These are phyloP conservation scores for Yamadazyma paraphyllophila DNA, from an alignment of 805 yeast species.

Conservation along the genomic window DNA sequence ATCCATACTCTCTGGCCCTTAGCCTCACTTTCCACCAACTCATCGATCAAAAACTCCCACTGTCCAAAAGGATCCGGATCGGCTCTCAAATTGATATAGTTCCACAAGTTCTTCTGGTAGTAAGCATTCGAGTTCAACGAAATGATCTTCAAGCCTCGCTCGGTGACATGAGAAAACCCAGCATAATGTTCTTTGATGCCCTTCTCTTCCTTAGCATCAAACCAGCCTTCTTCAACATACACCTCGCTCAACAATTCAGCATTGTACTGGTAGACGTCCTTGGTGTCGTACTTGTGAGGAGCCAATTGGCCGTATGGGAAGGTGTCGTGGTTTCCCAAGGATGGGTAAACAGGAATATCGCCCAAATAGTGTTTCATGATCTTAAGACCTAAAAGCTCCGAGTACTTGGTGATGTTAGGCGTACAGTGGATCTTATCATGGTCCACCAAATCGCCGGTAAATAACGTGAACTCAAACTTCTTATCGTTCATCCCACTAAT, in stretches of 20 bases:
- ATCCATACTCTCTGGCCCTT: conserved; percentile 70
- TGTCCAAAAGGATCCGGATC: conserved; percentile 64
- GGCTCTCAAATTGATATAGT: conserved; percentile 48
- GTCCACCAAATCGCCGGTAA: conserved; percentile 75
- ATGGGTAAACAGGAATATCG: conserved; percentile 57
- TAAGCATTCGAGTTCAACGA: conserved; percentile 67
- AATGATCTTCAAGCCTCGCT: conserved; percentile 56
- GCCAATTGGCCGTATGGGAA: conserved; percentile 73
- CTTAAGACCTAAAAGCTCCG: conserved; percentile 69
- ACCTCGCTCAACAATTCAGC: conserved; percentile 35
- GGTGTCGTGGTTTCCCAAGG: conserved; percentile 70
- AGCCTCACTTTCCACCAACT: conserved; percentile 56
- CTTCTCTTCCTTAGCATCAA: conserved; percentile 22
- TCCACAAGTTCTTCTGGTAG: conserved; percentile 56
- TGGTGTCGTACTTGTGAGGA: conserved; percentile 33
- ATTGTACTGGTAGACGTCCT: conserved; percentile 36
- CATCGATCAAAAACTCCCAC: conserved; percentile 58
- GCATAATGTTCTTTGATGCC: conserved; percentile 50
- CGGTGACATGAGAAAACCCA: conserved; percentile 57
- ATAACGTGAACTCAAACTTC: conserved; percentile 57
- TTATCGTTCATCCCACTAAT: conserved; percentile 19
- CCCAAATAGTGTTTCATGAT: conserved; percentile 53
- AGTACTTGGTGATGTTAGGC: conserved; percentile 63
- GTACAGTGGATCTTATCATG: conserved; percentile 55
- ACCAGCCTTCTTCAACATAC: conserved; percentile 38